Percentiles rank a stretch among this genome's conserved stretches.
Conservation (phyloP, 2,329 filamentous ascomycete species). For the Nigrospora osmanthi region DNA sequence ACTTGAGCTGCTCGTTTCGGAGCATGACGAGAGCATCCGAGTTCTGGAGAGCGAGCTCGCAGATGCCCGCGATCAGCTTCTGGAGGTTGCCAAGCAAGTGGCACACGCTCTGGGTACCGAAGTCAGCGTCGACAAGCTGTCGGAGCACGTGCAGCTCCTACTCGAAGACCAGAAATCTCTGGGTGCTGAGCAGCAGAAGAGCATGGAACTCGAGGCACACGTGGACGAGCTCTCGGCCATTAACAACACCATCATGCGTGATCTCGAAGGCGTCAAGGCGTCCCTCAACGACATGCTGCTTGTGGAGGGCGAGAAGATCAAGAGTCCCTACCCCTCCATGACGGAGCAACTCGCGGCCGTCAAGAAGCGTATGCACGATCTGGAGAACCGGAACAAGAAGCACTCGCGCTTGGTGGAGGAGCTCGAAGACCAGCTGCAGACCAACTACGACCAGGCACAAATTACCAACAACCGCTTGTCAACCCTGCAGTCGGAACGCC, state of each 20-base stretch:
- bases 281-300: conserved; percentile 45
- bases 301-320: conserved; percentile 35
- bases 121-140: conserved; percentile 60
- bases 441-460: conserved; percentile 90
- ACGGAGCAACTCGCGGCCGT: conserved; percentile 52
- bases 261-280: conserved; percentile 54
- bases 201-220: conserved; percentile 46
- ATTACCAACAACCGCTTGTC: conserved; percentile 78
- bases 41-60: conserved; percentile 54
- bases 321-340: conserved; percentile 37
- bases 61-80: conserved; percentile 58
- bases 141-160: conserved; percentile 51
- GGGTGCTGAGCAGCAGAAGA: conserved; percentile 48
- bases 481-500: conserved; percentile 67
- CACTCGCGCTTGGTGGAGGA: conserved; percentile 89
- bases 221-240: conserved; percentile 47
- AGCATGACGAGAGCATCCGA: conserved; percentile 49
- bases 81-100: conserved; percentile 57
- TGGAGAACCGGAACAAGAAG: conserved; percentile 72
- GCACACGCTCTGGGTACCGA: conserved; percentile 52
- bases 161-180: conserved; percentile 53
- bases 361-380: conserved; percentile 56
- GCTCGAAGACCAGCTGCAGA: conserved; percentile 91
- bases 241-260: conserved; percentile 51
- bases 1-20: conserved; percentile 48